A percentile compares a stretch with the other conserved stretches of the same genome.
phyloP scores from a whole-genome alignment of 257 asterid genomes.

The Gynochthodes officinalis region DNA sequence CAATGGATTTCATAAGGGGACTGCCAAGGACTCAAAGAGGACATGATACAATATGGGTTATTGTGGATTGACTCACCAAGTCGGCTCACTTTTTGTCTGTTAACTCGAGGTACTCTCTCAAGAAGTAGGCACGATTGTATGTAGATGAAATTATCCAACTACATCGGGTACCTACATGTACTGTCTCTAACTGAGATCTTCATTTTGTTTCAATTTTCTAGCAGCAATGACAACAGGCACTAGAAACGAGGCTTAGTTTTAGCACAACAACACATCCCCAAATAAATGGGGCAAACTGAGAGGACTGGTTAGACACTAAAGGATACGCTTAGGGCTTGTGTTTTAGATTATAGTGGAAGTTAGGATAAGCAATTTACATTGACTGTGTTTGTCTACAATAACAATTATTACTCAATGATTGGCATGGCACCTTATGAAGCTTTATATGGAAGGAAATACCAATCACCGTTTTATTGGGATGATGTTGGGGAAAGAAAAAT shows the following conservation, averaged over 20 bases:
- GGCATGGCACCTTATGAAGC: not conserved
- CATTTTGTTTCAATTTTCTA: not conserved
- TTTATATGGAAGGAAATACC: not conserved
- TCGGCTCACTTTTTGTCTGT: not conserved
- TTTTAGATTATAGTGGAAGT: not conserved
- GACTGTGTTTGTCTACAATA: not conserved
- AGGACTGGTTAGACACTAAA: not conserved
- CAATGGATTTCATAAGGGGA: not conserved
- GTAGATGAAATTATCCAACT: too few relatives aligned
- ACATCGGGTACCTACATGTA: not conserved
- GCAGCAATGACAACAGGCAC: not conserved
- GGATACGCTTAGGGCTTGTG: not conserved
- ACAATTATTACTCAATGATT: not conserved
- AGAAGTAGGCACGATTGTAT: not conserved
- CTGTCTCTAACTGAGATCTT: not conserved
- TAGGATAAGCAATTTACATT: not conserved
- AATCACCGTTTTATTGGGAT: not conserved
- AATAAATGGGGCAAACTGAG: not conserved
- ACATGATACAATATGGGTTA: not conserved
- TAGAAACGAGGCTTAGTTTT: not conserved
- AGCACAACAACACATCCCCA: not conserved
- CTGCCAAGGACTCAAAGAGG: not conserved
- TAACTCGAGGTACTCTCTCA: not conserved
- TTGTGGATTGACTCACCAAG: not conserved
- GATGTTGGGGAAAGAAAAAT: not conserved